A percentile compares a stretch with the other conserved stretches of the same genome.
These are phyloP conservation scores for Nicotiana tabacum DNA, from an alignment of 257 asterid genomes.

Conservation along the genomic window DNA sequence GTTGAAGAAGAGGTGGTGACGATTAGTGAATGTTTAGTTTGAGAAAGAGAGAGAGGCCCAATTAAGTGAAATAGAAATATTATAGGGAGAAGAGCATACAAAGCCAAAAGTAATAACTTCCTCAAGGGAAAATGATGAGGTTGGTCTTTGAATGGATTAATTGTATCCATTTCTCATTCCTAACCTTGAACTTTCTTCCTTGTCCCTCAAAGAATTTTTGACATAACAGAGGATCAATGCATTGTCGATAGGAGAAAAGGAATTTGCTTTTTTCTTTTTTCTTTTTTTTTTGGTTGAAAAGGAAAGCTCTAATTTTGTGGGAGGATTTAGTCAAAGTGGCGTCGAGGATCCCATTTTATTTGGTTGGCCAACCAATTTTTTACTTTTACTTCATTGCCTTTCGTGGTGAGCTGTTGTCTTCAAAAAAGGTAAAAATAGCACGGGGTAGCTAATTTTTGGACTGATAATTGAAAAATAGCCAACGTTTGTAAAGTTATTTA, in stretches of 20 bases:
- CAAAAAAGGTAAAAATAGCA: too few species aligned
- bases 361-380: slow-evolving; percentile 27
- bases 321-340: slow-evolving; percentile 24
- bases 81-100: slow-evolving; percentile 3
- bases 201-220: not conserved
- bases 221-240: not conserved
- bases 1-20: not conserved
- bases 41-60: not conserved
- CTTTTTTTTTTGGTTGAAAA: not conserved
- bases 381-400: not conserved
- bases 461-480: too few species aligned
- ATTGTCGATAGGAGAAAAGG: not conserved
- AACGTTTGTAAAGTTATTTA: too few species aligned
- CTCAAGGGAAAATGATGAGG: not conserved
- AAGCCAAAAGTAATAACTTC: not conserved
- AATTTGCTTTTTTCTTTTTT: not conserved
- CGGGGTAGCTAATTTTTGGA: too few species aligned
- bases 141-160: not conserved
- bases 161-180: slow-evolving; percentile 11
- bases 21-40: not conserved
- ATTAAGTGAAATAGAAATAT: not conserved
- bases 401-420: not conserved
- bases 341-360: slow-evolving; percentile 21
- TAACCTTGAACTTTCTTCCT: not conserved
- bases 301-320: slow-evolving; percentile 1